phyloP scores from a whole-genome alignment of 225 moss, liverwort and hornwort species.

The Marchantia paleacea region DNA sequence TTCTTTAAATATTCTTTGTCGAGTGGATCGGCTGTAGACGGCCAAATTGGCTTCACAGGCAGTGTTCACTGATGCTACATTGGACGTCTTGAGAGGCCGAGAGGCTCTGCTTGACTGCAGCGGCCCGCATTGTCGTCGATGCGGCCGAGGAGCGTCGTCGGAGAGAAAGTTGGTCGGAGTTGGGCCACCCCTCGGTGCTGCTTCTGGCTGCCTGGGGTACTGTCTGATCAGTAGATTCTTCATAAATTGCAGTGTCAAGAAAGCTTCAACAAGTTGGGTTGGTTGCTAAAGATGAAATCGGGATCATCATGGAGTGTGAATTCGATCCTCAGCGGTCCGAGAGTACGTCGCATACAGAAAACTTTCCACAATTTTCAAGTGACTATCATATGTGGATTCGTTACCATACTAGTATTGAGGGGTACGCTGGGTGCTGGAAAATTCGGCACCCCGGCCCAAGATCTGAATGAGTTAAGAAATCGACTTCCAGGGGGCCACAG shows the following conservation, averaged over 20 bases:
- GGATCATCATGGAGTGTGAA: slow-evolving; percentile 25
- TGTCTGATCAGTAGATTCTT: not conserved
- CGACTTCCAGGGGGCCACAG: slow-evolving; percentile 29
- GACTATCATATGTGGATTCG: slow-evolving; percentile 64
- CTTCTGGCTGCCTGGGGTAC: not conserved
- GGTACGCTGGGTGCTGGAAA: slow-evolving; percentile 61
- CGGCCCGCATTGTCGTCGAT: not conserved
- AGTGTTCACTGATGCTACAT: not conserved
- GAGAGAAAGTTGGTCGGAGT: not conserved
- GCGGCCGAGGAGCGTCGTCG: slow-evolving; percentile 1
- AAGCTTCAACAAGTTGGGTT: not conserved
- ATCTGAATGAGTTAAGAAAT: slow-evolving; percentile 30
- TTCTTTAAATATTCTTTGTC: not conserved
- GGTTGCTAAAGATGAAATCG: slow-evolving; percentile 18
- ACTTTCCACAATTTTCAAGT: slow-evolving; percentile 58
- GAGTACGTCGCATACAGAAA: slow-evolving; percentile 57
- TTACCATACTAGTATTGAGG: slow-evolving; percentile 67
- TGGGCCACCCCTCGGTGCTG: not conserved
- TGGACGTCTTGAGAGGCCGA: not conserved
- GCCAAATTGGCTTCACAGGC: not conserved
- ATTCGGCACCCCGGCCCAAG: slow-evolving; percentile 49
- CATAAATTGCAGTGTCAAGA: not conserved
- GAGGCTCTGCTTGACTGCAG: not conserved
- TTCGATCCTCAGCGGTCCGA: slow-evolving; percentile 29
- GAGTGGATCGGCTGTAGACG: not conserved